phyloP scores from a whole-genome alignment of 306 rosid species.

The Geum urbanum region DNA sequence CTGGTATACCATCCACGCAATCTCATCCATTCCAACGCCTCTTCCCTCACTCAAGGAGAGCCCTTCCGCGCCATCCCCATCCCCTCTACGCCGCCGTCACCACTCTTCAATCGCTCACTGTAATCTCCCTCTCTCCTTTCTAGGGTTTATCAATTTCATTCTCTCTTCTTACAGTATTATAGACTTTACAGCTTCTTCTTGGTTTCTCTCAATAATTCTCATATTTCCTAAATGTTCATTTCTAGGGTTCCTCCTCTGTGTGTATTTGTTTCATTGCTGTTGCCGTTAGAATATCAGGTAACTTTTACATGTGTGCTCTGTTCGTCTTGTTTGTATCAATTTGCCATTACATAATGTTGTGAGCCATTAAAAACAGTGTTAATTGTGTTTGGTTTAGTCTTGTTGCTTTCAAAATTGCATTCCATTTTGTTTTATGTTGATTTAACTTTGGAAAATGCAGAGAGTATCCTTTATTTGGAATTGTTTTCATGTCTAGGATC shows the following conservation, averaged over 20 bases:
- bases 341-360: not conserved
- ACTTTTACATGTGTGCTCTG: not conserved
- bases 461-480: too few species aligned
- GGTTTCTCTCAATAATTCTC: not conserved
- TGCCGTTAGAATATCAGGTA: slow-evolving; percentile 8
- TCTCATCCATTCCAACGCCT: slow-evolving; percentile 9
- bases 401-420: too few species aligned
- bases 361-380: too few species aligned
- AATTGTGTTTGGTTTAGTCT: too few species aligned
- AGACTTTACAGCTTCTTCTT: too few species aligned
- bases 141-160: not conserved
- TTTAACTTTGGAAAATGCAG: too few species aligned
- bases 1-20: slow-evolving; percentile 1
- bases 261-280: not conserved
- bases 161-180: too few species aligned
- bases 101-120: not conserved
- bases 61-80: slow-evolving; percentile 17
- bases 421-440: not conserved
- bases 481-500: too few species aligned
- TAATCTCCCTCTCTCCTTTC: not conserved
- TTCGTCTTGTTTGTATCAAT: not conserved
- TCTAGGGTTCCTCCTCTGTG: not conserved
- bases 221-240: not conserved
- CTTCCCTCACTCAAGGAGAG: not conserved
- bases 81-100: not conserved